Percentiles rank a stretch among this genome's conserved stretches.
phyloP scores from a whole-genome alignment of 2,329 filamentous ascomycete species.

The Fusarium mundagurra region DNA sequence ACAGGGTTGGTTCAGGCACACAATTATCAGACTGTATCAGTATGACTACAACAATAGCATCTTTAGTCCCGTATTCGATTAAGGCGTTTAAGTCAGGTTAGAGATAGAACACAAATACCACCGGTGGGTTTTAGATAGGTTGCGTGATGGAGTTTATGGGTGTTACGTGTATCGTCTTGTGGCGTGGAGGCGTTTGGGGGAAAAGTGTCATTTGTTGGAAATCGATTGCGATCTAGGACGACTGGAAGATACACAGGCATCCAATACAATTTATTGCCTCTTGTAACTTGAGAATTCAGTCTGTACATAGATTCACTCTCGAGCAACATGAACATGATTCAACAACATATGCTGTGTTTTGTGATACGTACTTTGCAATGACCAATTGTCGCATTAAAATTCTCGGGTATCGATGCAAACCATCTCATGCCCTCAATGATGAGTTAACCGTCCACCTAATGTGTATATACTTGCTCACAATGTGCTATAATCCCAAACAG shows the following conservation, averaged over 20 bases:
- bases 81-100: background rate
- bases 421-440: conserved; percentile 20
- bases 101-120: background rate
- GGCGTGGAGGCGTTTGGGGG: background rate
- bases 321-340: background rate
- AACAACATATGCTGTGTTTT: background rate
- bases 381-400: conserved; percentile 15
- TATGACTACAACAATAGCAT: conserved; percentile 15
- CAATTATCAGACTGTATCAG: conserved; percentile 30
- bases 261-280: background rate
- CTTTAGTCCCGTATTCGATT: background rate
- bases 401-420: conserved; percentile 34
- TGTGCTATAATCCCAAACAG: conserved; percentile 7
- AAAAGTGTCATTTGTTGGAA: background rate
- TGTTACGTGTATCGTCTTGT: background rate
- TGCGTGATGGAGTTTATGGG: background rate
- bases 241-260: background rate
- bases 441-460: conserved; percentile 2
- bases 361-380: background rate
- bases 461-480: conserved; percentile 1
- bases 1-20: conserved; percentile 1
- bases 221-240: background rate
- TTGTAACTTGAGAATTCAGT: background rate
- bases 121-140: background rate
- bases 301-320: background rate